Evolutionary conservation across 805 yeast species (phyloP).

Genomic region (Candida glaebosa): DNA sequence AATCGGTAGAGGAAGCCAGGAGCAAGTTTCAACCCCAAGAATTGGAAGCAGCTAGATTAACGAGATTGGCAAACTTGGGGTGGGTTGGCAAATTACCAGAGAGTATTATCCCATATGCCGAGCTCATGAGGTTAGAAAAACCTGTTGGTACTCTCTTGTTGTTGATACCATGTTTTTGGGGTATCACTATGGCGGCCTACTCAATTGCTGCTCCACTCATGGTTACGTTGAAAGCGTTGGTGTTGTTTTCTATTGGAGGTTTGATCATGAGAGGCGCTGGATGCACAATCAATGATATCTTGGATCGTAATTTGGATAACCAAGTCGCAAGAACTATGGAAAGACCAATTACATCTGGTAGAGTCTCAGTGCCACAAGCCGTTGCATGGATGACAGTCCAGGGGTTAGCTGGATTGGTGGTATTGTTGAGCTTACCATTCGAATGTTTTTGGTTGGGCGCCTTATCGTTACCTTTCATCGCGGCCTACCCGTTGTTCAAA

Average conservation of each 20-base stretch:
- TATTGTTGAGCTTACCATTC: conserved; percentile 68
- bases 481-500: conserved; percentile 89
- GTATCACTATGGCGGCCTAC: conserved; percentile 85
- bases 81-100: conserved; percentile 64
- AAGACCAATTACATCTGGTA: conserved; percentile 90
- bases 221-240: conserved; percentile 57
- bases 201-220: conserved; percentile 65
- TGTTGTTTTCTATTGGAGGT: conserved; percentile 79
- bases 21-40: conserved; percentile 37
- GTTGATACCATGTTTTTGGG: conserved; percentile 87
- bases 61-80: conserved; percentile 43
- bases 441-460: conserved; percentile 85
- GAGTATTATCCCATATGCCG: conserved; percentile 83
- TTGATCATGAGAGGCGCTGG: conserved; percentile 97
- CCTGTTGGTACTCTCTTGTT: conserved; percentile 94
- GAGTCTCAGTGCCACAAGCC: conserved; percentile 72
- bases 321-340: conserved; percentile 85
- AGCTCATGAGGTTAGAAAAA: conserved; percentile 84
- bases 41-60: conserved; percentile 47
- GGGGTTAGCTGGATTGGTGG: conserved; percentile 66
- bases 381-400: conserved; percentile 68
- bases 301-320: conserved; percentile 78
- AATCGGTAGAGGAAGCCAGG: conserved; percentile 6
- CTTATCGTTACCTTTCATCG: conserved; percentile 71
- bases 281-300: conserved; percentile 88